Evolutionary conservation across 2,329 filamentous ascomycete genomes (phyloP), one percentile per base, ranked within the genome.

Genomic region (Alternaria consortialis): DNA sequence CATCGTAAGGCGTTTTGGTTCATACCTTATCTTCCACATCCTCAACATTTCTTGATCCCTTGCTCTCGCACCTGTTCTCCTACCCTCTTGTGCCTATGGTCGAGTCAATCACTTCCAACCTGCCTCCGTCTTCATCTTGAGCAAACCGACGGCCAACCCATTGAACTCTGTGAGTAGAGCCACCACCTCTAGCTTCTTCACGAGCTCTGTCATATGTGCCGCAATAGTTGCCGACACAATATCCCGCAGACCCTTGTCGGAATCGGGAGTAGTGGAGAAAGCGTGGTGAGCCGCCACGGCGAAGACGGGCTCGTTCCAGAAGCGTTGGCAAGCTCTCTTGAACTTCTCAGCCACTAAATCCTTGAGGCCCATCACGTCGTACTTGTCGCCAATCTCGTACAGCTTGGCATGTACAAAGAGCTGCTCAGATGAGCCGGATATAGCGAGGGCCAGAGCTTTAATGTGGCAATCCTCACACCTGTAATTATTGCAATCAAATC

Each of bases 381-480:
- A 60, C 5, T 60, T 56, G n/a, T 60, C 58, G 8, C 46, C 39
- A 2, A 56, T 31, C 2, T 48, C 53, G 17, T 56, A 60, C 20
- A 60, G 31, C 5, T 52, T 32, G n/a, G 37, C 17, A 12, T 56
- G 53, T 1, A 34, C 5, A 9, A 48, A 4, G 17, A 58, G 48
- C 11, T 53, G 48, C 3, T 25, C 7, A 15, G 55, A 15, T 3
- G 11, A 2, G 7, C 29, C n/a, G 20, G 20, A 20, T 20, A 20
- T 20, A 20, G 20, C 20, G 20, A 20, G 20, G 20, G 20, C 20
- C 20, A 20, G 20, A 20, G 20, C 20, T 20, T 20, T 2, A 20
- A 20, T 20, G 2, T 20, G 20, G 20, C 20, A 20, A 20, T 20
- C 20, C 20, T 20, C 2, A 20, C 20, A 20, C 20, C 20, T 20